These are phyloP conservation scores for Lipomyces lipofer DNA, from an alignment of 805 yeast species.

Conservation along the genomic window DNA sequence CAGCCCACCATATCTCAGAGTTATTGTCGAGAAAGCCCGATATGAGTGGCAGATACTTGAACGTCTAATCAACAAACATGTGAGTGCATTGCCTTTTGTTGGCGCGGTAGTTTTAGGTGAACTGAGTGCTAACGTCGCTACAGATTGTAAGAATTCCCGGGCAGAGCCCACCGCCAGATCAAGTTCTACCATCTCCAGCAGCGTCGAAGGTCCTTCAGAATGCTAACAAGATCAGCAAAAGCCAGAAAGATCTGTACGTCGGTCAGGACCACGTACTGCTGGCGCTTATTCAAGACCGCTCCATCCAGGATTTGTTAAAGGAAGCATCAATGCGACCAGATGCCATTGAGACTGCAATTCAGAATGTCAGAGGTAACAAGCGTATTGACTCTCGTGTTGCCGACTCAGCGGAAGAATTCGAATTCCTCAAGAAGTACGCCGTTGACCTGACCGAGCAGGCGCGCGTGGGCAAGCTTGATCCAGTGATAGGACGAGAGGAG, in stretches of 20 bases:
- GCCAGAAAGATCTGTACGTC: conserved; percentile 86
- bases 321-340: conserved; percentile 69
- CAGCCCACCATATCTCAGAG: conserved; percentile 67
- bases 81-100: conserved; percentile 2
- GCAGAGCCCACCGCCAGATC: conserved; percentile 86
- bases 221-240: conserved; percentile 74
- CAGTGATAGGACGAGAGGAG: conserved; percentile 98
- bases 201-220: conserved; percentile 70
- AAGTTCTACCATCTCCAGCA: conserved; percentile 72
- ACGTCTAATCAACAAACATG: conserved; percentile 67
- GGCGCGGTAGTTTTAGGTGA: background rate
- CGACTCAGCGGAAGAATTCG: conserved; percentile 81
- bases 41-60: conserved; percentile 83
- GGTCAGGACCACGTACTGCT: conserved; percentile 93
- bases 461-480: conserved; percentile 90
- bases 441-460: conserved; percentile 92
- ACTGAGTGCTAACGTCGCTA: background rate
- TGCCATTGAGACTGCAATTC: conserved; percentile 72
- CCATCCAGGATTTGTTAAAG: conserved; percentile 69
- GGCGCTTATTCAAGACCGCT: conserved; percentile 77
- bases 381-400: conserved; percentile 92
- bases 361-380: conserved; percentile 82
- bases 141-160: conserved; percentile 81
- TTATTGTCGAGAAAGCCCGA: conserved; percentile 80
- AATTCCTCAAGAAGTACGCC: conserved; percentile 86